These are phyloP conservation scores for Cicer yamashitae DNA, from an alignment of 306 rosid genomes.

Conservation along the genomic window DNA sequence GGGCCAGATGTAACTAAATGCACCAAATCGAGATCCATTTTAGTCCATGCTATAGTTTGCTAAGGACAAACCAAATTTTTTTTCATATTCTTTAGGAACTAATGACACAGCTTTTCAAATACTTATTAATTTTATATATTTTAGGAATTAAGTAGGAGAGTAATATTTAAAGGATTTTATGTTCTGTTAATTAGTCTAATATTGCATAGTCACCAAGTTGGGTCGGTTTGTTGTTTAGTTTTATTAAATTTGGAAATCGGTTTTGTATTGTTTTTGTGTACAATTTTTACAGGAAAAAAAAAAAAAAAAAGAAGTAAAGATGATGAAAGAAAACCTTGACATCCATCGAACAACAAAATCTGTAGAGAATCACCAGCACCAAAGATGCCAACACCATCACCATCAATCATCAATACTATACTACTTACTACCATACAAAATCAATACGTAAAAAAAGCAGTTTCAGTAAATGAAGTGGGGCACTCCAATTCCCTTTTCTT, in stretches of 20 bases:
- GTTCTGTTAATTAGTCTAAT: background rate
- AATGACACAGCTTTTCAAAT: background rate
- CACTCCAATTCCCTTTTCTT: conserved; percentile 51
- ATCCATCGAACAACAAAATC: conserved; percentile 44
- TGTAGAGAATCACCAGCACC: conserved; percentile 69
- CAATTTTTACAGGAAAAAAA: conserved; percentile 56
- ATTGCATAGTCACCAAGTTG: conserved; percentile 38
- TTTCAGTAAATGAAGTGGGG: conserved; percentile 69
- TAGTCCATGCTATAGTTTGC: no score
- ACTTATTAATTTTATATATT: background rate
- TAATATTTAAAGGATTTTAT: background rate
- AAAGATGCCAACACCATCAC: conserved; percentile 40
- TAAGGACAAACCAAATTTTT: background rate
- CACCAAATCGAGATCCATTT: no score
- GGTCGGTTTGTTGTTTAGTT: conserved; percentile 31
- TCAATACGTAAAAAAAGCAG: conserved; percentile 77
- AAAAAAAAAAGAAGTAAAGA: conserved; percentile 21
- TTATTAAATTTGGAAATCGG: conserved; percentile 26
- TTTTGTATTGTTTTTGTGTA: conserved; percentile 36
- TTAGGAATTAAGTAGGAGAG: background rate
- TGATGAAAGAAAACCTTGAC: conserved; percentile 52
- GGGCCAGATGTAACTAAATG: no score
- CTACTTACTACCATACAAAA: conserved; percentile 85
- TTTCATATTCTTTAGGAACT: background rate
- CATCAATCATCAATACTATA: conserved; percentile 60